Evolutionary conservation across 2,329 filamentous ascomycete species (phyloP).

Genomic region (Seiridium unicorne): DNA sequence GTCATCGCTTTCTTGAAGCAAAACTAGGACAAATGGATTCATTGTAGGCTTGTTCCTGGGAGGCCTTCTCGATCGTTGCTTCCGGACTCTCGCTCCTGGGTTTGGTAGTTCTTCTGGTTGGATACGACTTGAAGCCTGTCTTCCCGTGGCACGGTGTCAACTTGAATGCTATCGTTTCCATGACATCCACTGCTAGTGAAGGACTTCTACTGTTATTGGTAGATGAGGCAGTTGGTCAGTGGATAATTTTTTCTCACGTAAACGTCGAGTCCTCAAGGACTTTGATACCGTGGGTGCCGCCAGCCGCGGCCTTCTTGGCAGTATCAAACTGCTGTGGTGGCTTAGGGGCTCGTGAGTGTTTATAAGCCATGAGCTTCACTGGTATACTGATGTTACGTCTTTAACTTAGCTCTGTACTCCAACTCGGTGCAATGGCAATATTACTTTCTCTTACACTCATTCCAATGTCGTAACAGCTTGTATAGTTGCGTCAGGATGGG

Average conservation of each 20-base stretch:
- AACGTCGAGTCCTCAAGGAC: background rate
- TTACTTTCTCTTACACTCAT: background rate
- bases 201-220: background rate
- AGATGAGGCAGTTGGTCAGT: slow-evolving; percentile 1
- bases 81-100: background rate
- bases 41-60: background rate
- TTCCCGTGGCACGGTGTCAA: background rate
- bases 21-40: background rate
- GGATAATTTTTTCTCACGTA: background rate
- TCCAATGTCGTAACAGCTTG: slow-evolving; percentile 3
- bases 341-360: background rate
- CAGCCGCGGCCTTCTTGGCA: slow-evolving; percentile 3
- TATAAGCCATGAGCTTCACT: too few species aligned
- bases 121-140: background rate
- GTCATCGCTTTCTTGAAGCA: background rate
- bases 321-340: background rate
- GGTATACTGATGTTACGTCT: background rate
- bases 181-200: background rate
- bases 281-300: background rate
- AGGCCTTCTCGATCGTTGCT: background rate
- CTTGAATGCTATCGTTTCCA: slow-evolving; percentile 1
- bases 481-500: background rate
- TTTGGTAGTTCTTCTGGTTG: background rate
- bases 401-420: background rate
- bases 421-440: background rate